Evolutionary conservation across 2,329 filamentous ascomycete species (phyloP), one percentile per base, ranked within the genome.

Genomic region (Trichoderma gracile): DNA sequence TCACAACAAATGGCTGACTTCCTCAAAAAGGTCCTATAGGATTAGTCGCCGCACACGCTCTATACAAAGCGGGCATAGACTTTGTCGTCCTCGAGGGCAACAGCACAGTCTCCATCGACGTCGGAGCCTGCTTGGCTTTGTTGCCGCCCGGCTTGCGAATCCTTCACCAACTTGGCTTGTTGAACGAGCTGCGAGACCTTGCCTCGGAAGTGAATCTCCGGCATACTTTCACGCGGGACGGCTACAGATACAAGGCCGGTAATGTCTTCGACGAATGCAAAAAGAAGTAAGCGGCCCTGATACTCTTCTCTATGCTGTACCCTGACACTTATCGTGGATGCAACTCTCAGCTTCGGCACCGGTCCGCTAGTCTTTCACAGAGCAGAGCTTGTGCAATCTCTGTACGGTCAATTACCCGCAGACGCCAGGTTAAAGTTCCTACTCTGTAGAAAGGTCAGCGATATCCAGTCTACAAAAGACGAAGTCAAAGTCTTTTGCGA

Each of bases 61-160:
- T 75, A 1, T 63, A 65, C 4, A 69, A 57, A 3, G 73, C 73
- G 5, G 67, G 68, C n/a, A 75, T 80, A 42, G 74, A 79, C 60
- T 80, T 77, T 12, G 68, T 78, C 46, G 60, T 80, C 8, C 75
- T 80, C 1, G 78, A 80, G 58, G 67, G 71, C 12, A 72, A 74
- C 1, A 30, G 67, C 1, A 66, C 68, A 0, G 30, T 75, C 10
- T 64, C 73, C 65, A 64, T 71, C 46, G 69, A 77, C 66, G 71
- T 72, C 15, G 70, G 71, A 23, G 70, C 73, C 21, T 70, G 75
- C 69, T 66, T 78, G 58, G 69, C 75, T 15, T 66, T 80, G 58
- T 66, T 72, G 68, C 58, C 70, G 49, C 65, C 69, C 63, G 70
- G 65, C 5, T 50, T 73, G 62, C 74, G 71, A 40, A 69, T 72